A percentile compares a stretch with the other conserved stretches of the same genome.
Conservation (phyloP, 2,329 filamentous ascomycete genomes). For the Phyllosticta paracitricarpa region DNA sequence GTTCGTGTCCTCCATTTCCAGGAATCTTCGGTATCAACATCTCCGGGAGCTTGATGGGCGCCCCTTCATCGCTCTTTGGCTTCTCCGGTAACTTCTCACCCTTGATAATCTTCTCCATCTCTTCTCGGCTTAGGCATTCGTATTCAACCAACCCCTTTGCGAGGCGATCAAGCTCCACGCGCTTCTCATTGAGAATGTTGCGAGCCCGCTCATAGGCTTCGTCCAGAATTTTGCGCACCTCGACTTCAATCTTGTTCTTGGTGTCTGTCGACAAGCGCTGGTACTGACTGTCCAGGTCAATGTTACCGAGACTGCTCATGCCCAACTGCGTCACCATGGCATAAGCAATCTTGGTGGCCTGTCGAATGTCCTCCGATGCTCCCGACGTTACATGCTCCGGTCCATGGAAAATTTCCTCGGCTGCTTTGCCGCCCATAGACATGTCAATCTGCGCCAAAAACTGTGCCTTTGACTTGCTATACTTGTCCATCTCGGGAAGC, state of each 20-base stretch:
- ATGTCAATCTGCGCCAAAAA: conserved; percentile 73
- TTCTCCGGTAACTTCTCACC: conserved; percentile 73
- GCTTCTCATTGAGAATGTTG: conserved; percentile 60
- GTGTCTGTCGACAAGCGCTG: conserved; percentile 75
- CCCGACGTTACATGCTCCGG: conserved; percentile 86
- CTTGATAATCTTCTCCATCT: conserved; percentile 81
- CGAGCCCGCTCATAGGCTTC: conserved; percentile 68
- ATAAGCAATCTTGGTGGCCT: conserved; percentile 73
- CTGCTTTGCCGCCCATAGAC: conserved; percentile 76
- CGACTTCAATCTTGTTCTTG: conserved; percentile 73
- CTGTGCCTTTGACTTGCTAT: conserved; percentile 77
- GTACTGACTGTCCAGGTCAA: conserved; percentile 78
- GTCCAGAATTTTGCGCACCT: conserved; percentile 76
- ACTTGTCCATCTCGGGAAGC: conserved; percentile 85
- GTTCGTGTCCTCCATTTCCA: conserved; percentile 2
- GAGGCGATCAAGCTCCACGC: conserved; percentile 76
- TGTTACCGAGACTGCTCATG: conserved; percentile 85
- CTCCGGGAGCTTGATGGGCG: conserved; percentile 60
- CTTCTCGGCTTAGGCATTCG: conserved; percentile 79
- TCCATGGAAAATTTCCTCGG: conserved; percentile 85
- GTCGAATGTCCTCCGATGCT: conserved; percentile 70
- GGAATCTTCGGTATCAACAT: conserved; percentile 15
- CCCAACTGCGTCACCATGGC: conserved; percentile 81
- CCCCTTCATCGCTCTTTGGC: conserved; percentile 36
- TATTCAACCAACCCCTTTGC: conserved; percentile 88